These are phyloP conservation scores for Fusarium xyrophilum DNA, from an alignment of 2,329 filamentous ascomycete genomes.

Conservation along the genomic window DNA sequence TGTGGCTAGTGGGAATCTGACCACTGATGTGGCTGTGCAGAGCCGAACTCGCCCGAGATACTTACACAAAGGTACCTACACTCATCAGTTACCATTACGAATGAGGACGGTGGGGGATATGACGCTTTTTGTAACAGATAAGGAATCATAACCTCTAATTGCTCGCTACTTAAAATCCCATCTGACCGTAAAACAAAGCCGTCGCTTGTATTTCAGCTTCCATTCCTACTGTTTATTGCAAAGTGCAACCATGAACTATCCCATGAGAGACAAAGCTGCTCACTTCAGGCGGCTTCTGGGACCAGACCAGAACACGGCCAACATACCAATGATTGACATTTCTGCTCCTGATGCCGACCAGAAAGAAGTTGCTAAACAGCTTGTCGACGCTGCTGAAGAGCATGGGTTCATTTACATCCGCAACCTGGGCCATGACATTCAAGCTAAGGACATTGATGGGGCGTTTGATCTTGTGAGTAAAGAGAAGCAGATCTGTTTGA, in stretches of 20 bases:
- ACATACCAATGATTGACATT: constrained; percentile 85
- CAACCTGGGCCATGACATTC: constrained; percentile 74
- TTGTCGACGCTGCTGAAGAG: constrained; percentile 80
- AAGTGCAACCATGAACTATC: constrained; percentile 5
- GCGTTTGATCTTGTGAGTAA: constrained; percentile 75
- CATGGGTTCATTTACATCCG: constrained; percentile 92
- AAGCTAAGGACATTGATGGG: constrained; percentile 67
- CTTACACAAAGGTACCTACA: not conserved
- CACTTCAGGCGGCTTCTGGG: not conserved
- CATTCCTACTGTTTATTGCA: not conserved
- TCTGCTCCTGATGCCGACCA: constrained; percentile 55
- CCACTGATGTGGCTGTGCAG: constrained; percentile 16
- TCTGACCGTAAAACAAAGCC: not conserved
- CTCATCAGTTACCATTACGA: not conserved
- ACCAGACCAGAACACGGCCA: constrained; percentile 44
- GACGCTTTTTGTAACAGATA: constrained; percentile 12
- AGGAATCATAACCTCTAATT: not conserved
- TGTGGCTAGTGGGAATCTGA: constrained; percentile 13
- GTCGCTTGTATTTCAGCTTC: not conserved
- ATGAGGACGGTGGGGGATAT: constrained; percentile 22
- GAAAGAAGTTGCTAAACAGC: constrained; percentile 65
- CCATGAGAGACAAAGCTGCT: constrained; percentile 1
- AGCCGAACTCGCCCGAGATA: not conserved
- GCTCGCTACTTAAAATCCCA: not conserved
- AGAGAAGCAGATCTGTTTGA: not conserved